A percentile compares a stretch with the other conserved stretches of the same genome.
phyloP scores from a whole-genome alignment of 2,329 filamentous ascomycete genomes.

The Diaporthe sp. region DNA sequence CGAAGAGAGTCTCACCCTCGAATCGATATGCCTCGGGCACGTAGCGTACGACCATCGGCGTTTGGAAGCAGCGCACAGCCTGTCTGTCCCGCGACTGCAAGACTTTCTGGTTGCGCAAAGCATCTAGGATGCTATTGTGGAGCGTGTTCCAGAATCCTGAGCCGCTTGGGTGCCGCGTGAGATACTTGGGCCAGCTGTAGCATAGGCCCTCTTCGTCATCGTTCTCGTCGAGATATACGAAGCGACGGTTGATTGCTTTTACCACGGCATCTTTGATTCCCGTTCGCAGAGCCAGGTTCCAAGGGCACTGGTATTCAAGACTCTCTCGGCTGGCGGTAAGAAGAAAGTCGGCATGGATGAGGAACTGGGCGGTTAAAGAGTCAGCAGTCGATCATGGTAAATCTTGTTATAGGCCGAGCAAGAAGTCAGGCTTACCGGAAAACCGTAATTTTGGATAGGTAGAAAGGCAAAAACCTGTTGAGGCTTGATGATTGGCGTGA shows the following conservation, averaged over 20 bases:
- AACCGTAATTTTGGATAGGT: constrained; percentile 56
- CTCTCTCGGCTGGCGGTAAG: constrained; percentile 60
- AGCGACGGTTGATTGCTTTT: not conserved
- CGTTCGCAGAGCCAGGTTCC: not conserved
- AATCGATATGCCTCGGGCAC: not conserved
- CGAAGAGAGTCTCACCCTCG: not conserved
- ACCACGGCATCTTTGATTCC: not conserved
- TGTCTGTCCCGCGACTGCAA: not conserved
- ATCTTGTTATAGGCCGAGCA: not conserved
- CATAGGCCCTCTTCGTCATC: not conserved
- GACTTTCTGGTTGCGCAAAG: not conserved
- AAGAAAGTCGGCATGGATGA: constrained; percentile 65
- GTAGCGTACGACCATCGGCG: not conserved
- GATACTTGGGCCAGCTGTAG: constrained; percentile 6
- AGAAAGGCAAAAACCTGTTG: constrained; percentile 63
- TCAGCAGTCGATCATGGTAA: not conserved
- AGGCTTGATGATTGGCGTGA: constrained; percentile 51
- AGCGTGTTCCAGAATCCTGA: not conserved
- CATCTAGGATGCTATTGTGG: not conserved
- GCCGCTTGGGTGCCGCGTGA: not conserved
- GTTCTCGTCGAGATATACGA: not conserved
- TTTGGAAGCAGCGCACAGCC: not conserved
- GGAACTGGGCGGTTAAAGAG: constrained; percentile 52
- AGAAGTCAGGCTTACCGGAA: constrained; percentile 41
- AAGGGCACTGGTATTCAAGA: constrained; percentile 44